Evolutionary conservation across 257 asterid genomes (phyloP), one percentile per base, ranked within the genome.

Genomic region (Petunia axillaris): DNA sequence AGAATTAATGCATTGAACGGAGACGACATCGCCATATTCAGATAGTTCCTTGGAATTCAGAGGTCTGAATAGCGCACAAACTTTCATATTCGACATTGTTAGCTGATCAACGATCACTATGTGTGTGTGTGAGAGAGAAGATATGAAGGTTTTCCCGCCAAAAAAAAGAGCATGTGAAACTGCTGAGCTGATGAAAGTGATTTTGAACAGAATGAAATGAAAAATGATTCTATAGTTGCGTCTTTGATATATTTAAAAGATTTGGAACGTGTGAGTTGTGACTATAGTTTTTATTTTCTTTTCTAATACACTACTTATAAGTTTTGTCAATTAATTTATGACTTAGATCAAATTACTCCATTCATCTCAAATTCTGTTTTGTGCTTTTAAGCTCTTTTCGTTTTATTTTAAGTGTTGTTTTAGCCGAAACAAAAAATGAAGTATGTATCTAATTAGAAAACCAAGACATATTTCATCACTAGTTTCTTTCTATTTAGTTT

Each of bases 11-110:
- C 84, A 79, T 81, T 84, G 88, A 80, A 94, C 83, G 88, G 90
- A 90, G 83, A 87, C 77, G 76, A 80, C 60, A 82, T 90, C 94
- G 11, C 97, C 92, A 5, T 88, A 87, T 78, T 88, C 95, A 58
- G 90, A 87, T 86, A 81, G 89, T 63, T 93, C 98, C 87, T 89
- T 93, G 41, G 87, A 62, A 86, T 85, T 89, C 48, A 90, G 90
- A 79, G 98, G 98, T 81, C 98, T 88, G 88, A 93, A 93, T 58
- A 91, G 88, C 40, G 91, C 95, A 82, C 93, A 88, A 52, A 93
- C 98, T 88, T 87, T 86, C 15, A 93, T 84, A 78, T 85, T 85
- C 79, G 93, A 86, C 97, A 93, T 93, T 81, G 41, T 50, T 50
- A 50, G 62, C 78, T 50, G 62, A 73, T 73, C 46, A 73, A 50